A percentile compares a stretch with the other conserved stretches of the same genome.
Conservation (phyloP, 2,329 filamentous ascomycete genomes). For the Endothia cerciana region DNA sequence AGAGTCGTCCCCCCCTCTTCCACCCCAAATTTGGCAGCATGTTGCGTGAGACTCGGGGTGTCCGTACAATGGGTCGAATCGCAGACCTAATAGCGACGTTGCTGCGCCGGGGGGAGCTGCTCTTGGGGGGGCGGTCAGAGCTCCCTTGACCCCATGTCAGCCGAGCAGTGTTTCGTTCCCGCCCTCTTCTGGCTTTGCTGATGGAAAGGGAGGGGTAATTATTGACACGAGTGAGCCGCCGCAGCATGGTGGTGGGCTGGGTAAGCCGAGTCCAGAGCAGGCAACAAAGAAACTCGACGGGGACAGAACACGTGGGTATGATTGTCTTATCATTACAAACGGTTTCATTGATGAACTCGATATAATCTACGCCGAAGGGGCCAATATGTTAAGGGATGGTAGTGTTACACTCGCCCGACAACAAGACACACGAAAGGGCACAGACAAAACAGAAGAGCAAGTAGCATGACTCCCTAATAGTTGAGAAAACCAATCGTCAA, state of each 20-base stretch:
- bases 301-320: conserved; percentile 2
- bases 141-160: conserved; percentile 13
- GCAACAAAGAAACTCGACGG: conserved; percentile 14
- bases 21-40: neutral
- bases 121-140: conserved; percentile 20
- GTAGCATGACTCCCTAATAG: conserved; percentile 33
- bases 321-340: conserved; percentile 17
- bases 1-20: neutral
- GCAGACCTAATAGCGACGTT: conserved; percentile 7
- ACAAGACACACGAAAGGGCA: conserved; percentile 22
- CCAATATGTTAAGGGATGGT: conserved; percentile 1
- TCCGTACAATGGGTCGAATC: conserved; percentile 7
- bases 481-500: conserved; percentile 29
- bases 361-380: conserved; percentile 8
- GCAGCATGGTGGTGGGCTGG: neutral
- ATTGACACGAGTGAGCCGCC: neutral
- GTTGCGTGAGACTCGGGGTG: neutral
- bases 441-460: conserved; percentile 27
- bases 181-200: neutral
- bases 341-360: conserved; percentile 16
- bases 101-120: neutral
- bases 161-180: neutral
- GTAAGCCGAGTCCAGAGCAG: conserved; percentile 13
- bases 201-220: conserved; percentile 3
- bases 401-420: conserved; percentile 1